Percentiles rank a stretch among this genome's conserved stretches.
phyloP scores from a whole-genome alignment of 75 land plant species.

The Azolla pinnata region DNA sequence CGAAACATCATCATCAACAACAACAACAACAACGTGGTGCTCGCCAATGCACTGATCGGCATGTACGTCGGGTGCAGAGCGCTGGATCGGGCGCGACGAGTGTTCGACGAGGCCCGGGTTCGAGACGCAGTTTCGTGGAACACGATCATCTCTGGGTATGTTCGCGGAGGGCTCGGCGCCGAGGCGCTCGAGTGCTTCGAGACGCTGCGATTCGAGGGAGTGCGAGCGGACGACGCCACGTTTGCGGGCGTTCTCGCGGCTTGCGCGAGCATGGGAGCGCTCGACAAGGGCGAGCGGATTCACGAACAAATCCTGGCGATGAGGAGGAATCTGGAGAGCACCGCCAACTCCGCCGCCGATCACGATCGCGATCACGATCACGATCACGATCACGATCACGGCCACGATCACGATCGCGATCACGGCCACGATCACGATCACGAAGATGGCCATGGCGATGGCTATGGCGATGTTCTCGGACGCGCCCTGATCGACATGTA shows the following conservation, averaged over 20 bases:
- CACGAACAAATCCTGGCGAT: neutral
- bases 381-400: too few relatives aligned
- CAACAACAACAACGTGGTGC: neutral
- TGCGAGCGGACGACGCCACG: slow-evolving; percentile 32
- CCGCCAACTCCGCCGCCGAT: too few relatives aligned
- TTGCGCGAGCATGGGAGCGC: slow-evolving; percentile 29
- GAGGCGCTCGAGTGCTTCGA: slow-evolving; percentile 5
- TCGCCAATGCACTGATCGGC: slow-evolving; percentile 7
- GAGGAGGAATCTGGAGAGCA: too few relatives aligned
- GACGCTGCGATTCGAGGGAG: slow-evolving; percentile 23
- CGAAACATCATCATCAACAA: neutral
- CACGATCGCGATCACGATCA: too few relatives aligned
- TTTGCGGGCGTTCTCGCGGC: slow-evolving; percentile 30
- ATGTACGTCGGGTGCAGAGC: slow-evolving; percentile 14
- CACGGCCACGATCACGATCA: too few relatives aligned
- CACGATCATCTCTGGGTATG: slow-evolving; percentile 13
- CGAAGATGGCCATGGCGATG: too few relatives aligned
- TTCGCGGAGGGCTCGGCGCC: slow-evolving; percentile 3
- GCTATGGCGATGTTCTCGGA: too few relatives aligned
- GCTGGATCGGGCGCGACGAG: slow-evolving; percentile 6
- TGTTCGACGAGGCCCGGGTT: slow-evolving; percentile 7
- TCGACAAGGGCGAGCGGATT: slow-evolving; percentile 17
- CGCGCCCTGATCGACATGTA: slow-evolving; percentile 45
- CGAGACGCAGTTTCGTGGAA: slow-evolving; percentile 19
- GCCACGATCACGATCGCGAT: too few relatives aligned